Conservation (phyloP, 2,329 filamentous ascomycete species). For the Talaromyces sp. region DNA sequence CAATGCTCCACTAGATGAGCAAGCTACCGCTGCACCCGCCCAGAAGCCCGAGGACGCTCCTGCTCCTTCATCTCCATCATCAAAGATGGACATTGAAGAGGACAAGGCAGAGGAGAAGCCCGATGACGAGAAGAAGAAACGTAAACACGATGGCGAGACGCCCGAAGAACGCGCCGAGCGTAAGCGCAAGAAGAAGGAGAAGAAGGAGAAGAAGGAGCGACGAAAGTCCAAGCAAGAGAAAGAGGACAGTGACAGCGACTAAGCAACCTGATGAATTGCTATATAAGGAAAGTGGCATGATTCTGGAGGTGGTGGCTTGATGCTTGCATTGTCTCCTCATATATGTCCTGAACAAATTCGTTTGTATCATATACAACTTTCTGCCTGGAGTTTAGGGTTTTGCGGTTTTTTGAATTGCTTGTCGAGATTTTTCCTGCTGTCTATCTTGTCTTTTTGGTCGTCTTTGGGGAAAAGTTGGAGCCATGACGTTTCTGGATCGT, state of each 20-base stretch:
- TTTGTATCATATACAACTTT: conserved; percentile 41
- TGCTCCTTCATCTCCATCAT: conserved; percentile 27
- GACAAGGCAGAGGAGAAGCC: conserved; percentile 41
- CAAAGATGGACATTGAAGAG: conserved; percentile 27
- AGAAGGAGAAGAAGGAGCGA: conserved; percentile 59
- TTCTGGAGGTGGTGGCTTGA: conserved; percentile 6
- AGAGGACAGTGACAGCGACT: conserved; percentile 60
- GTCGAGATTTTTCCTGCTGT: conserved; percentile 16
- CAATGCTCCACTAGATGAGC: conserved; percentile 52
- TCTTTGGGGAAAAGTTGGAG: conserved; percentile 10
- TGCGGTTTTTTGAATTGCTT: conserved; percentile 21
- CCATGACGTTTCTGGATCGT: conserved; percentile 1
- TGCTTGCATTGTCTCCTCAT: not conserved
- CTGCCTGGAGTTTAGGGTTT: conserved; percentile 35
- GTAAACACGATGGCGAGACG: conserved; percentile 56
- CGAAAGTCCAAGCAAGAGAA: conserved; percentile 83
- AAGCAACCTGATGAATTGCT: conserved; percentile 20
- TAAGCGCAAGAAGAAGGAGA: conserved; percentile 53
- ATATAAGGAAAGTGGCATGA: conserved; percentile 23
- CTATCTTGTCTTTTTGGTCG: conserved; percentile 18
- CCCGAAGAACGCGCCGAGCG: conserved; percentile 47
- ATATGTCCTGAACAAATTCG: conserved; percentile 21
- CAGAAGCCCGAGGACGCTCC: conserved; percentile 41
- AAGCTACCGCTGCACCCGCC: conserved; percentile 45
- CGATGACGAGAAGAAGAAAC: conserved; percentile 52